Conservation (phyloP, 169 alveolate genomes). For the Theileria sp. region DNA sequence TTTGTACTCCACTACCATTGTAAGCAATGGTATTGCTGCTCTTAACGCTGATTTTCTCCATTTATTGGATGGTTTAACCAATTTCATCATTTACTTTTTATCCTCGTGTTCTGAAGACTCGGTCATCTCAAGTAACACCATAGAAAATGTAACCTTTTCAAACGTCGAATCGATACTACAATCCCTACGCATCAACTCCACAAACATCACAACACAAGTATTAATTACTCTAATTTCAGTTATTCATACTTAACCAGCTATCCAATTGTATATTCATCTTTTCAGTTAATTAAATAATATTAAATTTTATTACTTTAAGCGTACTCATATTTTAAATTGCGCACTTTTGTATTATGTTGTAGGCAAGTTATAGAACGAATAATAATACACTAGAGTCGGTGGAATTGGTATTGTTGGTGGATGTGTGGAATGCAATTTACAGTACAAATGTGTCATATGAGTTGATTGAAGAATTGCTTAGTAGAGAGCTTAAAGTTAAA, state of each 20-base stretch:
- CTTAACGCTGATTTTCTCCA: neutral
- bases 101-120: conserved; percentile 1
- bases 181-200: neutral
- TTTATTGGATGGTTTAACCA: neutral
- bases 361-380: neutral
- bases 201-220: neutral
- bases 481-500: neutral
- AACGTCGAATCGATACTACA: neutral
- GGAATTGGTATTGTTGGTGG: conserved; percentile 12
- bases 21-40: neutral
- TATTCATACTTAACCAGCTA: no score
- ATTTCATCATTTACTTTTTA: neutral
- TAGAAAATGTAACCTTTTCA: neutral
- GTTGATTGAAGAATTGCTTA: neutral
- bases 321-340: no score
- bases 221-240: no score
- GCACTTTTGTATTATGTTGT: no score
- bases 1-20: neutral
- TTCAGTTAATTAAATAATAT: no score
- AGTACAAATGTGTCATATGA: neutral
- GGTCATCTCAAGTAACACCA: neutral
- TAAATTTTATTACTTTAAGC: no score
- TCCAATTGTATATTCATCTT: no score
- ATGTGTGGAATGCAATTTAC: conserved; percentile 10
- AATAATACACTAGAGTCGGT: neutral